Percentiles rank a stretch among this genome's conserved stretches.
These are phyloP conservation scores for Backusella circina DNA, from an alignment of 192 early-diverging fungal genomes.

Conservation along the genomic window DNA sequence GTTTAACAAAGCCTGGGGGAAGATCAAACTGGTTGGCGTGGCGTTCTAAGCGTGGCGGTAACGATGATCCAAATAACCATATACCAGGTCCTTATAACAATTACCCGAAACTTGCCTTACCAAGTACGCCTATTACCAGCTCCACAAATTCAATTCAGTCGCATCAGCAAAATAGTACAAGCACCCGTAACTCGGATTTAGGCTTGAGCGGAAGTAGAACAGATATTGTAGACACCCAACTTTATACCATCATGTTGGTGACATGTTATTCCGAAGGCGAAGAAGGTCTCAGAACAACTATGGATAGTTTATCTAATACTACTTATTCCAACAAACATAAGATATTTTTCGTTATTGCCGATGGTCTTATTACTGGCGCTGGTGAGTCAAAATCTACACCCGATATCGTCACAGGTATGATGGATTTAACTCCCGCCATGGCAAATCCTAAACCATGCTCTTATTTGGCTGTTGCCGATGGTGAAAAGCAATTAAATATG, in stretches of 20 bases:
- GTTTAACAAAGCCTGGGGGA: constrained; percentile 44
- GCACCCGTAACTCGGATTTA: not conserved
- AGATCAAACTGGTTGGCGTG: constrained; percentile 48
- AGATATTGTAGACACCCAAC: constrained; percentile 31
- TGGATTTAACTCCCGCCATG: constrained; percentile 58
- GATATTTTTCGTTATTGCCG: constrained; percentile 84
- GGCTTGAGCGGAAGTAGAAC: not conserved
- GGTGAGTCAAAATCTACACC: constrained; percentile 73
- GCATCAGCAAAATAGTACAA: not conserved
- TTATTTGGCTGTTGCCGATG: constrained; percentile 77
- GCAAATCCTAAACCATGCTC: constrained; percentile 69
- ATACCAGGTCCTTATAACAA: constrained; percentile 27
- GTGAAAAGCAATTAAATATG: constrained; percentile 80
- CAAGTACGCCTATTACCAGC: not conserved
- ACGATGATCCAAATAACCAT: constrained; percentile 27
- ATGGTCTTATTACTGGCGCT: constrained; percentile 86
- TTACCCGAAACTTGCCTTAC: constrained; percentile 1
- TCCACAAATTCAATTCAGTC: not conserved
- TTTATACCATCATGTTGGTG: constrained; percentile 77
- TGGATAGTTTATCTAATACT: constrained; percentile 78
- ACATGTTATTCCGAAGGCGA: constrained; percentile 93
- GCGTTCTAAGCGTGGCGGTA: constrained; percentile 36
- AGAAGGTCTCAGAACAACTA: constrained; percentile 69
- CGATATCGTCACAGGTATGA: constrained; percentile 76
- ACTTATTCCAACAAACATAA: constrained; percentile 84